These are phyloP conservation scores for Simmondsia chinensis DNA, from an alignment of 148 eudicot species.

Conservation along the genomic window DNA sequence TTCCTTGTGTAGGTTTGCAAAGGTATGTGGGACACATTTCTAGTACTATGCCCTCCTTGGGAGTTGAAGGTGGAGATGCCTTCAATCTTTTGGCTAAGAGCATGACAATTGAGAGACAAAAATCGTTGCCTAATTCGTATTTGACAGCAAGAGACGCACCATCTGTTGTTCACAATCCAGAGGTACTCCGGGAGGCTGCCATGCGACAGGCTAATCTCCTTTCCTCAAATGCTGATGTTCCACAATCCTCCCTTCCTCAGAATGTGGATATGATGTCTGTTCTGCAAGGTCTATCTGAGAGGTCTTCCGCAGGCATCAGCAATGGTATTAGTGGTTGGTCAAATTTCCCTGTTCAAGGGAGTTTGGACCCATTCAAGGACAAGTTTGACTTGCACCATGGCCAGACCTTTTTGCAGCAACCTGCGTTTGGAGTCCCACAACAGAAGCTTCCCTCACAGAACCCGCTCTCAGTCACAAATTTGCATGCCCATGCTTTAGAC, in stretches of 20 bases:
- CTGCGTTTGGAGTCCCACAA: slow-evolving; percentile 46
- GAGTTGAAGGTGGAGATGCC: slow-evolving; percentile 51
- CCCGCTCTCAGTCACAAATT: slow-evolving; percentile 31
- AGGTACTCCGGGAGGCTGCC: slow-evolving; percentile 28
- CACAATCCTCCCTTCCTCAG: slow-evolving; percentile 37
- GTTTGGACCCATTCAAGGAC: slow-evolving; percentile 41
- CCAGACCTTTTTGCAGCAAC: slow-evolving; percentile 45
- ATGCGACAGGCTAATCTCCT: slow-evolving; percentile 35
- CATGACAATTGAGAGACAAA: slow-evolving; percentile 62
- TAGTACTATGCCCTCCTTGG: slow-evolving; percentile 31
- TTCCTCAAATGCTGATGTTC: slow-evolving; percentile 37
- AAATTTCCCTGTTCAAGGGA: slow-evolving; percentile 46
- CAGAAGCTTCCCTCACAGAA: slow-evolving; percentile 56
- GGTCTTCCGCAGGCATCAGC: slow-evolving; percentile 34
- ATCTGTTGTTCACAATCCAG: slow-evolving; percentile 34
- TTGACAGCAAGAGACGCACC: slow-evolving; percentile 59
- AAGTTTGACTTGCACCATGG: slow-evolving; percentile 47
- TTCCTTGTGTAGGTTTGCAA: slow-evolving; percentile 51
- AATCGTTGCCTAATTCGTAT: slow-evolving; percentile 38
- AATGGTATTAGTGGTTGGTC: slow-evolving; percentile 48
- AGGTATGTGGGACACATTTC: slow-evolving; percentile 46
- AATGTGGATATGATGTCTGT: slow-evolving; percentile 51
- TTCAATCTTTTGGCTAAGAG: slow-evolving; percentile 50
- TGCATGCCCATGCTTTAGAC: slow-evolving; percentile 38
- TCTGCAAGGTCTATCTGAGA: slow-evolving; percentile 65